Percentiles rank a stretch among this genome's conserved stretches.
These are phyloP conservation scores for Lecanosticta acicola DNA, from an alignment of 2,329 filamentous ascomycete genomes.

Conservation along the genomic window DNA sequence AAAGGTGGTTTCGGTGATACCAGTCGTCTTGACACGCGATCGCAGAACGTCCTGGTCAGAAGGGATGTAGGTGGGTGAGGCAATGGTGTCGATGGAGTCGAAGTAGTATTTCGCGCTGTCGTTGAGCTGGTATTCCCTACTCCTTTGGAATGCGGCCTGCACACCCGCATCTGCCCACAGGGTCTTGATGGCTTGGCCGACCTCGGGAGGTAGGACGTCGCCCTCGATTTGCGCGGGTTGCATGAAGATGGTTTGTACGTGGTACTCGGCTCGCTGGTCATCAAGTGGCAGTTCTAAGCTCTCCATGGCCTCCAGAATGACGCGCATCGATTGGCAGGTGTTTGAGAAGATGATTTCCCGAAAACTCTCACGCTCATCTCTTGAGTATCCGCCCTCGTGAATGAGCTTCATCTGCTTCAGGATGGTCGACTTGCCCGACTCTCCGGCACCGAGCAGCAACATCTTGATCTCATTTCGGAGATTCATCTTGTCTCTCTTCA, in stretches of 20 bases:
- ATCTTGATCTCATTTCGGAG: slow-evolving; percentile 99
- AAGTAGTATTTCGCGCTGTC: slow-evolving; percentile 98
- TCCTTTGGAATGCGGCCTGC: slow-evolving; percentile 91
- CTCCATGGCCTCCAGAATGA: slow-evolving; percentile 65
- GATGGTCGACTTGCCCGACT: slow-evolving; percentile 93
- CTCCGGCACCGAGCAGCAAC: slow-evolving; percentile 96
- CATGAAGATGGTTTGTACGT: slow-evolving; percentile 98
- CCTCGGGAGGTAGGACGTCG: slow-evolving; percentile 87
- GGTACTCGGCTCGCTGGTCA: slow-evolving; percentile 89
- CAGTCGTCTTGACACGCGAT: slow-evolving; percentile 94
- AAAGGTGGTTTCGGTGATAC: slow-evolving; percentile 95
- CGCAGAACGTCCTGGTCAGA: slow-evolving; percentile 93
- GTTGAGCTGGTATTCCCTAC: slow-evolving; percentile 92
- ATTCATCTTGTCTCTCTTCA: slow-evolving; percentile 98
- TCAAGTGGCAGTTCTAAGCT: slow-evolving; percentile 73
- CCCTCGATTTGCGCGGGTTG: slow-evolving; percentile 95
- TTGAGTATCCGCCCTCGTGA: slow-evolving; percentile 96
- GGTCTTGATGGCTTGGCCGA: slow-evolving; percentile 85
- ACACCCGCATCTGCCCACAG: slow-evolving; percentile 91
- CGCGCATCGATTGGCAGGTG: slow-evolving; percentile 65
- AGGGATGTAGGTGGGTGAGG: slow-evolving; percentile 85
- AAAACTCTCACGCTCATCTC: slow-evolving; percentile 70
- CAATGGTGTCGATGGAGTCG: slow-evolving; percentile 87
- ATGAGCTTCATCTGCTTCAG: slow-evolving; percentile 99
- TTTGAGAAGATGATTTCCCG: slow-evolving; percentile 69